Percentiles rank a stretch among this genome's conserved stretches.
These are phyloP conservation scores for Chlorencoelia australis DNA, from an alignment of 2,329 filamentous ascomycete genomes.

Conservation along the genomic window DNA sequence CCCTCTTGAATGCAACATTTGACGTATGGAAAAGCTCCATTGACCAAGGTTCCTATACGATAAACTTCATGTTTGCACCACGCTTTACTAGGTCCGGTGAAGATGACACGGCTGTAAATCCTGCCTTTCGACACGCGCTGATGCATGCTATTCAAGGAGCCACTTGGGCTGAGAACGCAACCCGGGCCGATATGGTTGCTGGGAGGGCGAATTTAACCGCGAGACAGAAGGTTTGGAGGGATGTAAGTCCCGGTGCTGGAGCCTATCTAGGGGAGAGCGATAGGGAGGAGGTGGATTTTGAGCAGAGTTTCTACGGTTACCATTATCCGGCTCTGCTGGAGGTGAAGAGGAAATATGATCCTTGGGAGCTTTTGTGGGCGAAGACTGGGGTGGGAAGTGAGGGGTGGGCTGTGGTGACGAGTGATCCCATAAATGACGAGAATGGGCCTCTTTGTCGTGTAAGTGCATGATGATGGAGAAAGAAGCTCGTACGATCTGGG, in stretches of 20 bases:
- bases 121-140: constrained; percentile 12
- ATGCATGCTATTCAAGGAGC: constrained; percentile 10
- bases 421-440: constrained; percentile 3
- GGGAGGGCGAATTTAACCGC: constrained; percentile 8
- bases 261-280: constrained; percentile 10
- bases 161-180: constrained; percentile 3
- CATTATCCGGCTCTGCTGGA: constrained; percentile 10
- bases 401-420: constrained; percentile 28
- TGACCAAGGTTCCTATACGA: constrained; percentile 27
- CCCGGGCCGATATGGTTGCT: constrained; percentile 1
- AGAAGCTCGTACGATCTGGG: too few species aligned
- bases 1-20: constrained; percentile 19
- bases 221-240: constrained; percentile 8
- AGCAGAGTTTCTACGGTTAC: constrained; percentile 31
- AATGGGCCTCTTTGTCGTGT: constrained; percentile 5
- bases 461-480: too few species aligned
- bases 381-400: constrained; percentile 14
- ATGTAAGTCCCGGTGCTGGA: constrained; percentile 7
- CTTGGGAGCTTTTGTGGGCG: constrained; percentile 12
- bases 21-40: constrained; percentile 26
- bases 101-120: constrained; percentile 32
- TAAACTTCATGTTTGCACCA: too few species aligned
- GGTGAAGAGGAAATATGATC: constrained; percentile 13
- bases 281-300: constrained; percentile 8
- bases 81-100: too few species aligned